Evolutionary conservation across 2,329 filamentous ascomycete species (phyloP).

Genomic region (Ustulina deusta): DNA sequence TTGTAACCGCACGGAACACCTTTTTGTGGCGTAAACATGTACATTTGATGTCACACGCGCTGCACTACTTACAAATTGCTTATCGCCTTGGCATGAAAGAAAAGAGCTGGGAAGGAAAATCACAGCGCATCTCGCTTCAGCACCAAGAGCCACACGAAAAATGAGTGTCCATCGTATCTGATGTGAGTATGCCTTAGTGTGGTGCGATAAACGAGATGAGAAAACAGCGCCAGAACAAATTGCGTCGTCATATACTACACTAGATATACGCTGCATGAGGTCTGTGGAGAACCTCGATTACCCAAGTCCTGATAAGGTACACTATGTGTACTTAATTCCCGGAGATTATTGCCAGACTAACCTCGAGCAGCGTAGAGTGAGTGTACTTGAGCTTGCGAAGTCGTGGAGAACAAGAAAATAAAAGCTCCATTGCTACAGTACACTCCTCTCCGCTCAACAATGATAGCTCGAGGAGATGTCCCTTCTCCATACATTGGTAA

Average conservation of each 20-base stretch:
- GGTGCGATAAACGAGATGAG: constrained; percentile 22
- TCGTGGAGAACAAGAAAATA: constrained; percentile 8
- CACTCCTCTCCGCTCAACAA: constrained; percentile 2
- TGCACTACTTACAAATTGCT: constrained; percentile 3
- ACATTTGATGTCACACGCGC: constrained; percentile 18
- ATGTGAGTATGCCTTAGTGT: background rate
- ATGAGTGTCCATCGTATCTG: constrained; percentile 24
- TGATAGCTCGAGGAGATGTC: background rate
- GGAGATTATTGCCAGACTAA: constrained; percentile 10
- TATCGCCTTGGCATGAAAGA: constrained; percentile 23
- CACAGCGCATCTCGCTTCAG: constrained; percentile 36
- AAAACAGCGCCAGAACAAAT: constrained; percentile 10
- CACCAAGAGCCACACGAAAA: constrained; percentile 29
- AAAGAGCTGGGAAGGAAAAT: constrained; percentile 26
- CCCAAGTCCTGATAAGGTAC: constrained; percentile 13
- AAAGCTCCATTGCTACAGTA: constrained; percentile 12
- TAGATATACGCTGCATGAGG: constrained; percentile 7
- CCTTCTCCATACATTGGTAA: constrained; percentile 4
- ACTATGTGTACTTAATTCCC: background rate
- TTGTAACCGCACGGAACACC: constrained; percentile 19
- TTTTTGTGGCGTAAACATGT: constrained; percentile 27
- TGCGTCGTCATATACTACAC: constrained; percentile 4
- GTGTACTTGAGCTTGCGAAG: background rate
- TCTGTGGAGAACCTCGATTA: constrained; percentile 19
- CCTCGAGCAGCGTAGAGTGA: background rate